Conservation (phyloP, 345 rosid genomes). For the Moricandia moricandioides region DNA sequence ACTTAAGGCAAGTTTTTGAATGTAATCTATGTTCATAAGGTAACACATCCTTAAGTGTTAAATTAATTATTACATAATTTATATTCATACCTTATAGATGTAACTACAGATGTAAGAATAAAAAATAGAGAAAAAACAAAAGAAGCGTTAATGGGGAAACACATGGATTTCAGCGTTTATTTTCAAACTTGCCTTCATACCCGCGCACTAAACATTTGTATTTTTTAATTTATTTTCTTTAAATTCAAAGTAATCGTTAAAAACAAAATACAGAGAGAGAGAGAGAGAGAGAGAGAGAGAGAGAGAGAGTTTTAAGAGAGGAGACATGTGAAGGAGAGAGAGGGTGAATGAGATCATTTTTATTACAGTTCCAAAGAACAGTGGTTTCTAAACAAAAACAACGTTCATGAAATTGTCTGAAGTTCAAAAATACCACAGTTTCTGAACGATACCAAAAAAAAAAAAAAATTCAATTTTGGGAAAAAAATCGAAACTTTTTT, state of each 20-base stretch:
- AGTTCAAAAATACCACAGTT: no score
- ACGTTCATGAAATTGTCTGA: slow-evolving; percentile 29
- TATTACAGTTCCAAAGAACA: not conserved
- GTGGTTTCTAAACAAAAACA: slow-evolving; percentile 12
- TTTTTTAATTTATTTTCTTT: slow-evolving; percentile 16
- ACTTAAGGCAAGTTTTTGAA: slow-evolving; percentile 31
- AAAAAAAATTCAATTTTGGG: not conserved
- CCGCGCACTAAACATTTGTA: slow-evolving; percentile 57
- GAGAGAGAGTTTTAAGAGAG: slow-evolving; percentile 7
- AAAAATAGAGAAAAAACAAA: not conserved
- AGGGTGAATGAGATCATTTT: slow-evolving; percentile 4
- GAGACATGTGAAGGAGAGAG: slow-evolving; percentile 30
- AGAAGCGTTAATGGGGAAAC: slow-evolving; percentile 16
- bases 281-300: slow-evolving; percentile 10
- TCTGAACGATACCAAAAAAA: not conserved
- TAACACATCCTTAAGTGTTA: not conserved
- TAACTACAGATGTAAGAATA: not conserved
- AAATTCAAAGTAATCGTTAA: not conserved
- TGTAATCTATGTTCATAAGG: not conserved
- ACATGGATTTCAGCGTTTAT: slow-evolving; percentile 60
- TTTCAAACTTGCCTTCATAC: slow-evolving; percentile 56
- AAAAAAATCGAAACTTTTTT: slow-evolving; percentile 25
- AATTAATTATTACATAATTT: no score
- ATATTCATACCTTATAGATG: not conserved
- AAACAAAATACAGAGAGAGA: not conserved